phyloP scores from a whole-genome alignment of 2,329 filamentous ascomycete genomes.

The Penicillium digitatum region DNA sequence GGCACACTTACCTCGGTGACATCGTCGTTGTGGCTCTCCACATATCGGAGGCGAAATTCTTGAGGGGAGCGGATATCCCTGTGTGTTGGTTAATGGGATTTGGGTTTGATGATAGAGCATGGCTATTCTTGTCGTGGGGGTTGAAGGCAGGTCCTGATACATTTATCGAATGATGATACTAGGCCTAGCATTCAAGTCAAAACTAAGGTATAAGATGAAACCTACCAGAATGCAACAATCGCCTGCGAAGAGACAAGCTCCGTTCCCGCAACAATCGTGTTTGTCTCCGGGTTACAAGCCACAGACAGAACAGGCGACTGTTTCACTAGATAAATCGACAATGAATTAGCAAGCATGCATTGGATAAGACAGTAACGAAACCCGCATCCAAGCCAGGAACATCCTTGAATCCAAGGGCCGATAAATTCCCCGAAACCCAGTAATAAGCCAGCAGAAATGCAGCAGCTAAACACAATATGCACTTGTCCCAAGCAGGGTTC shows the following conservation, averaged over 20 bases:
- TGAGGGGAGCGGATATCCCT: slow-evolving; percentile 45
- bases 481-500: slow-evolving; percentile 1
- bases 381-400: neutral
- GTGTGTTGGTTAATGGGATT: slow-evolving; percentile 25
- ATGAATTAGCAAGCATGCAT: slow-evolving; percentile 16
- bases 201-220: slow-evolving; percentile 10
- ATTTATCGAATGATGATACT: neutral
- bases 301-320: slow-evolving; percentile 52
- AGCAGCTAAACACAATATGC: slow-evolving; percentile 2
- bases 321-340: slow-evolving; percentile 37
- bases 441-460: slow-evolving; percentile 4
- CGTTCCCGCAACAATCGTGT: slow-evolving; percentile 53
- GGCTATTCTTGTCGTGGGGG: neutral
- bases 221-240: slow-evolving; percentile 44
- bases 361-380: neutral
- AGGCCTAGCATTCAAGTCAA: neutral
- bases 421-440: slow-evolving; percentile 16
- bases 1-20: slow-evolving; percentile 52
- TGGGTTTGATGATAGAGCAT: neutral
- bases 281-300: slow-evolving; percentile 44
- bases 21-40: slow-evolving; percentile 54
- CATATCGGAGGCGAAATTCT: slow-evolving; percentile 37
- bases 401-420: slow-evolving; percentile 12
- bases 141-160: neutral
- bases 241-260: slow-evolving; percentile 49